Conservation (phyloP, 768 basidiomycete genomes). For the Lactifluus hygrophoroides region DNA sequence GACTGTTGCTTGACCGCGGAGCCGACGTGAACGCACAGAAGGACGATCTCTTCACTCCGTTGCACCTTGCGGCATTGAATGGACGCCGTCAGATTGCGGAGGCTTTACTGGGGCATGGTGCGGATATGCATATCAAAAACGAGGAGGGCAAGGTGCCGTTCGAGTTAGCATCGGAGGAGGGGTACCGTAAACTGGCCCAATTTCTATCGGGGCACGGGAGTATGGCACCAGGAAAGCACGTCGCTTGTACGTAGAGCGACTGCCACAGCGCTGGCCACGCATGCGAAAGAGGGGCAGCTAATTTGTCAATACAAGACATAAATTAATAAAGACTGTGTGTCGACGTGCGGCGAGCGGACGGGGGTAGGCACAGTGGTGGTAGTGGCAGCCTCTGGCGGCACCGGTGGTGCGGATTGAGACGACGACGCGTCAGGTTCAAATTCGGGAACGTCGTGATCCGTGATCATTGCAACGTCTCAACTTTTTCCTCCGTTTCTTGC, state of each 20-base stretch:
- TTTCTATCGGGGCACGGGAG: too few species aligned
- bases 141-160: too few species aligned
- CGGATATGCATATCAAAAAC: background rate
- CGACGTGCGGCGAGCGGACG: slow-evolving; percentile 18
- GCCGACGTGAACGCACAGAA: too few species aligned
- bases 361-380: background rate
- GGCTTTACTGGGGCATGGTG: background rate
- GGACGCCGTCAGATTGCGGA: background rate
- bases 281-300: background rate
- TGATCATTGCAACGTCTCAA: slow-evolving; percentile 15
- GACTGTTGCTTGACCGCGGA: too few species aligned
- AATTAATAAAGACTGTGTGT: background rate
- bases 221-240: too few species aligned
- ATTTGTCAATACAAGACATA: background rate
- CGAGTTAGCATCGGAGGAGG: background rate
- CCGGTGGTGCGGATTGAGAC: background rate
- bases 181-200: too few species aligned
- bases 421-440: background rate
- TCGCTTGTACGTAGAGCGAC: too few species aligned
- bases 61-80: too few species aligned
- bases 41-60: too few species aligned
- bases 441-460: slow-evolving; percentile 27
- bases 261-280: too few species aligned
- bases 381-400: background rate
- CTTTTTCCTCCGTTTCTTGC: slow-evolving; percentile 30